Percentiles rank a stretch among this genome's conserved stretches.
These are phyloP conservation scores for Patellifolia procumbens DNA, from an alignment of 179 eudicot species.

Conservation along the genomic window DNA sequence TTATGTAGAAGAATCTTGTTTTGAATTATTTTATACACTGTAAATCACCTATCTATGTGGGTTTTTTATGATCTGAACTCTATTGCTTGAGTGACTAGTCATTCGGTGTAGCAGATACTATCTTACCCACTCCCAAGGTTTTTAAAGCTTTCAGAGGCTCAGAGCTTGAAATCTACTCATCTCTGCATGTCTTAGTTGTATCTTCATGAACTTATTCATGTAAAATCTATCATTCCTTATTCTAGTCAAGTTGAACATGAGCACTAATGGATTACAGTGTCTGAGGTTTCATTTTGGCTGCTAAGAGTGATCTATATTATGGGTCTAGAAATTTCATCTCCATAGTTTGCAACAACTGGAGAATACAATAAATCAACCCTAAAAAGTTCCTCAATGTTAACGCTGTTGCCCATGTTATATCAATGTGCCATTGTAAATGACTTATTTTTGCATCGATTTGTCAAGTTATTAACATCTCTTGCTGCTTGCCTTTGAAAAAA, in stretches of 20 bases:
- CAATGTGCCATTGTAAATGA: background rate
- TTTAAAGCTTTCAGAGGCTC: background rate
- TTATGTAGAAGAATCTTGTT: background rate
- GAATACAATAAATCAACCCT: background rate
- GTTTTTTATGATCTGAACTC: background rate
- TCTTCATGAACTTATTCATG: background rate
- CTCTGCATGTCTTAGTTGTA: background rate
- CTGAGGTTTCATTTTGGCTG: background rate
- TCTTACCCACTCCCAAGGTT: background rate
- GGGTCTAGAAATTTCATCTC: background rate
- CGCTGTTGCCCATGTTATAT: background rate
- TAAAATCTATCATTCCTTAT: background rate
- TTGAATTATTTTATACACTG: background rate
- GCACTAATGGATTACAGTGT: background rate
- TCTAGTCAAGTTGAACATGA: background rate
- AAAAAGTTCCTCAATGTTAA: background rate
- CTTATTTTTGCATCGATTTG: background rate
- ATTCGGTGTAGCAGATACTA: background rate
- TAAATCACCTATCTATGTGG: background rate
- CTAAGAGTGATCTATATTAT: background rate
- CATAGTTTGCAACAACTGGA: background rate
- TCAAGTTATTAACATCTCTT: background rate
- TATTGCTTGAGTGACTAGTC: background rate
- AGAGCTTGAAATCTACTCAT: background rate
- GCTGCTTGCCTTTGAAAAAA: background rate